A percentile compares a stretch with the other conserved stretches of the same genome.
phyloP scores from a whole-genome alignment of 139 green algal genomes.

The Chlamydomonas applanata region DNA sequence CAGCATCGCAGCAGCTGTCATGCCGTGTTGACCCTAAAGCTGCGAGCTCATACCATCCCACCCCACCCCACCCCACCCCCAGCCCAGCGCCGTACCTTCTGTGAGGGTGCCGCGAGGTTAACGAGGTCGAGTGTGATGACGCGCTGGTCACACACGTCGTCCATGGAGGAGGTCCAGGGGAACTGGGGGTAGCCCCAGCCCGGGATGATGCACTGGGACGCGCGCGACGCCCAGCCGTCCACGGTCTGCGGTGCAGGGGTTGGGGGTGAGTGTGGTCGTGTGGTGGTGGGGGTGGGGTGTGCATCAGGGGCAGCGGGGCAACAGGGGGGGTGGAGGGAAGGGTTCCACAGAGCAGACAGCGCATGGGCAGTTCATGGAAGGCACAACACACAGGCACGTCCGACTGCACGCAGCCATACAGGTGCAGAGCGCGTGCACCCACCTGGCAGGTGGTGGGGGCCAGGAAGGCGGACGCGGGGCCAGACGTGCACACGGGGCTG shows the following conservation, averaged over 20 bases:
- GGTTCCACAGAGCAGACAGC: not conserved
- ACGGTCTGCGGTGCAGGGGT: not conserved
- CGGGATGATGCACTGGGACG: slow-evolving; percentile 8
- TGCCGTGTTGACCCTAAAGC: too few species aligned
- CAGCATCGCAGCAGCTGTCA: too few species aligned
- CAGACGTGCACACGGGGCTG: too few species aligned
- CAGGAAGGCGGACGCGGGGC: too few species aligned
- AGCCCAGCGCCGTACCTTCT: too few species aligned
- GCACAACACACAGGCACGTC: not conserved
- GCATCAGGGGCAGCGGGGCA: not conserved
- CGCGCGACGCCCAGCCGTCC: not conserved
- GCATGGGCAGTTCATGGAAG: not conserved
- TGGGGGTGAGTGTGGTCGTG: too few species aligned
- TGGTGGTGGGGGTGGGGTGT: too few species aligned
- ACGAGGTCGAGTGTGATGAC: not conserved
- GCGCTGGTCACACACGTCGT: slow-evolving; percentile 7
- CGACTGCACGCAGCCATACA: not conserved
- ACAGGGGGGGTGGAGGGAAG: not conserved
- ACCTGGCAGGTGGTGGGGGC: too few species aligned
- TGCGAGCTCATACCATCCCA: too few species aligned
- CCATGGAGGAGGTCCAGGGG: not conserved
- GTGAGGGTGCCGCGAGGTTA: not conserved
- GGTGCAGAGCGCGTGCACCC: too few species aligned
- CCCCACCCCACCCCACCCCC: too few species aligned
- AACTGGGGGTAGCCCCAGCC: slow-evolving; percentile 1